Base-by-base conservation (phyloP, 176 grass and related monocot genomes). In the Aegilops umbellulata region DNA sequence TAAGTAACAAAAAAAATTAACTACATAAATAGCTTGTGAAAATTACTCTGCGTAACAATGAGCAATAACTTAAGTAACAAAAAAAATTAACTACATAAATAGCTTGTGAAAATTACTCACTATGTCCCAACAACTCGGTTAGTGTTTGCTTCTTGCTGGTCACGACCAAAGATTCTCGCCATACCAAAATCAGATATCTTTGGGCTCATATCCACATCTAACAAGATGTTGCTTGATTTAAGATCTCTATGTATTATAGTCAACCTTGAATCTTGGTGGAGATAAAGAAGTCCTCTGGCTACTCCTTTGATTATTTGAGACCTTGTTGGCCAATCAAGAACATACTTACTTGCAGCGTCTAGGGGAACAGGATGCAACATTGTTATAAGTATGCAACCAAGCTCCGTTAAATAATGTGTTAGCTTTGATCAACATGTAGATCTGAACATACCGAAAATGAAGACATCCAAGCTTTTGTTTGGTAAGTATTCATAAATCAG, bases 141-240 rank as follows among this genome's bases (percentile, higher is more conserved):
- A 10, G 90, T 95, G 6, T 65, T 92, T 84, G 69, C 90, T 39
- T 83, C 30, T 15, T 63, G 53, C 14, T 95, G 73, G 46, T 92
- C 77, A 2, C 80, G 82, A 12, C 87, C 87, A 83, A 92, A 92
- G 3, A 92, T 92, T 76, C 90, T 90, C 70, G 87, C 90, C 77
- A 90, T 95, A 9, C 93, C 90, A 13, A 95, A 92, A 82, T 95
- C 93, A 0, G 93, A 95, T 80, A 95, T 95, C 38, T 92, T 95
- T 13, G 93, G 82, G 20, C 31, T 95, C 82, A 95, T 87, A 8
- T 88, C 65, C 0, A 8, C 67, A 73, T 92, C 93, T 24, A 94
- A 77, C 38, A 94, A 46, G 16, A 94, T 67, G 75, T 92, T 95
- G 70, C 90, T 88, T 61, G 90, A 42, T 65, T 91, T 94, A 25